Percentiles rank a stretch among this genome's conserved stretches.
phyloP scores from a whole-genome alignment of 148 eudicot genomes.

The Beta vulgaris region DNA sequence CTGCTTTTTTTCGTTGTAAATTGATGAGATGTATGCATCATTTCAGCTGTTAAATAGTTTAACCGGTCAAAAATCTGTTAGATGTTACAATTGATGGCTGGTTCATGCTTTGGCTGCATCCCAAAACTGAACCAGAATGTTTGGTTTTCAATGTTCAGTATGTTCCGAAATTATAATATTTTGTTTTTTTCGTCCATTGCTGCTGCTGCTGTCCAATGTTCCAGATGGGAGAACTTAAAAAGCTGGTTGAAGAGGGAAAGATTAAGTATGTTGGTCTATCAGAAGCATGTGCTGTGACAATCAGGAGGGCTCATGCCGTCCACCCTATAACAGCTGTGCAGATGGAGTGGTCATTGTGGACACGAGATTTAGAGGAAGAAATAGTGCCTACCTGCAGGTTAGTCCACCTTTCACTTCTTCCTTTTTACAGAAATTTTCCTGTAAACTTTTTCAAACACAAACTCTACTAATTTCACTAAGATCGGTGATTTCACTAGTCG shows the following conservation, averaged over 20 bases:
- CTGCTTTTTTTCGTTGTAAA: not conserved
- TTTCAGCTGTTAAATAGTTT: not conserved
- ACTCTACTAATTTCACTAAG: not conserved
- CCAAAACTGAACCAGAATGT: not conserved
- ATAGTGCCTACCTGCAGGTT: constrained; percentile 32
- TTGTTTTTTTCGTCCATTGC: not conserved
- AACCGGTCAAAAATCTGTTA: not conserved
- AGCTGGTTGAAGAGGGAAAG: constrained; percentile 37
- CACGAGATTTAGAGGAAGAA: constrained; percentile 18
- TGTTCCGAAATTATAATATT: not conserved
- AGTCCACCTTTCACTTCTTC: not conserved
- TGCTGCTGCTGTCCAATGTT: not conserved
- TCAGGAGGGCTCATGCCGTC: constrained; percentile 27
- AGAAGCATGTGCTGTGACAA: constrained; percentile 31
- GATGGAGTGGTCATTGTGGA: constrained; percentile 20
- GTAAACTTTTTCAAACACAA: no score
- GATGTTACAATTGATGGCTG: not conserved
- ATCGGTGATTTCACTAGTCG: not conserved
- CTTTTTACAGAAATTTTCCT: not conserved
- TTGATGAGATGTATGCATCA: not conserved
- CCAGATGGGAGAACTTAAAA: constrained; percentile 23
- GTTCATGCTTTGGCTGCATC: not conserved
- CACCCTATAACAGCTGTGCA: constrained; percentile 15
- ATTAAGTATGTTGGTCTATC: constrained; percentile 33
- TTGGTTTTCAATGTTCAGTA: not conserved